Percentiles rank a stretch among this genome's conserved stretches.
Conservation (phyloP, 176 grass and related monocot species). For the Saccharum officinarum region DNA sequence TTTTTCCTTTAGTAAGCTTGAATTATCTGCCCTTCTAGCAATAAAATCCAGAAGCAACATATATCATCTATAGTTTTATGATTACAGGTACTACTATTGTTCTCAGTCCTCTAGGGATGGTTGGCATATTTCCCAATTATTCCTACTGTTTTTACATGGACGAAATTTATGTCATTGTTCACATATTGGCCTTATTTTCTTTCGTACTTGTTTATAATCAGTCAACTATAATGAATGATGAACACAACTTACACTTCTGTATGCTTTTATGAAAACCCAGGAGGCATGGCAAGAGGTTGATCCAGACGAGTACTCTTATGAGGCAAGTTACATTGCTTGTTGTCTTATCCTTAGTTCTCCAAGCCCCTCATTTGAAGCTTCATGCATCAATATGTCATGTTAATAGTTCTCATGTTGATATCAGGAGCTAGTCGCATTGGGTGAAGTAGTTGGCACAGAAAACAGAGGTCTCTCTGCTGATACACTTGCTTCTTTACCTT, state of each 20-base stretch:
- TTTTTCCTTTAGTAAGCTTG: conserved; percentile 3
- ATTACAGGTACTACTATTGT: background rate
- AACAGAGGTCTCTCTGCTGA: conserved; percentile 88
- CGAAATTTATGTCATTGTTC: conserved; percentile 19
- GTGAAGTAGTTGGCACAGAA: conserved; percentile 92
- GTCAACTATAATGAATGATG: background rate
- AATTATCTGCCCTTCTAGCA: background rate
- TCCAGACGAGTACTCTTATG: conserved; percentile 92
- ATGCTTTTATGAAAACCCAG: conserved; percentile 49
- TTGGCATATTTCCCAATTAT: conserved; percentile 12
- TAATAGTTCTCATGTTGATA: conserved; percentile 32
- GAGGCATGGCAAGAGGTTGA: conserved; percentile 99
- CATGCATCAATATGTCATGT: conserved; percentile 1
- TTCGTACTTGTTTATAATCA: conserved; percentile 1
- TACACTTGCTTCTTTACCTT: conserved; percentile 88
- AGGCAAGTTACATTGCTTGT: conserved; percentile 50
- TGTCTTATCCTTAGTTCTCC: background rate
- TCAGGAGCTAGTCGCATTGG: conserved; percentile 94
- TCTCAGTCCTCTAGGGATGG: background rate
- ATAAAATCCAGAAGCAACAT: background rate
- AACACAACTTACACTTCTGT: conserved; percentile 10
- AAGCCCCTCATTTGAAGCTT: conserved; percentile 12
- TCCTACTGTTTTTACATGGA: background rate
- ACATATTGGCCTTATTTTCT: background rate
- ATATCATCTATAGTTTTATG: background rate